Conservation (phyloP, 2,329 filamentous ascomycete species). For the Akanthomyces uredinophilus region DNA sequence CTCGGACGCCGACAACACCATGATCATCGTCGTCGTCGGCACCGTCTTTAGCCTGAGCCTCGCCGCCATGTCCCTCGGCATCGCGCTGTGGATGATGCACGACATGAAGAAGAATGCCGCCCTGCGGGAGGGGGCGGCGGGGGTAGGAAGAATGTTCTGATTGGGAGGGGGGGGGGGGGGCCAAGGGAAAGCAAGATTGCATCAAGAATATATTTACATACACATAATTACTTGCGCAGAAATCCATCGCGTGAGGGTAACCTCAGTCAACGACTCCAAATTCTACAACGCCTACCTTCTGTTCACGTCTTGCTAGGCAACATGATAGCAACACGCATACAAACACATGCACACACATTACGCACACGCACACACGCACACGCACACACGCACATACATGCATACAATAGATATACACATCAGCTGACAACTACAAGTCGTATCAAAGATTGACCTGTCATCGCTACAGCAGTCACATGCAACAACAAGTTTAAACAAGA, state of each 20-base stretch:
- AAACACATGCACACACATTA: background rate
- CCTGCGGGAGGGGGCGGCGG: background rate
- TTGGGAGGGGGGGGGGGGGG: background rate
- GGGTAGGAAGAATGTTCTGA: background rate
- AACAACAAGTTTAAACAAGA: background rate
- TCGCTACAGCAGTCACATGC: background rate
- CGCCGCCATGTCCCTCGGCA: background rate
- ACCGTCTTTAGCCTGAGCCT: constrained; percentile 21
- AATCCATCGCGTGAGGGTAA: background rate
- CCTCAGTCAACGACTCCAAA: too few species aligned
- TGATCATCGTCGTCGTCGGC: constrained; percentile 27
- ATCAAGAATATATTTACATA: background rate
- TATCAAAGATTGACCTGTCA: too few species aligned
- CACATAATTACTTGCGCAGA: background rate
- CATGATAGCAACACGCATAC: too few species aligned
- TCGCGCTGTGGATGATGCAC: constrained; percentile 11
- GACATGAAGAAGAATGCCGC: constrained; percentile 12
- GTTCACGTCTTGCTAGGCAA: background rate
- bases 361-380: too few species aligned
- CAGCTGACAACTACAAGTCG: too few species aligned
- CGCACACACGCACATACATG: background rate
- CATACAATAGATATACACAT: too few species aligned
- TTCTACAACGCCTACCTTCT: too few species aligned
- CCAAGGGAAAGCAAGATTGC: background rate
- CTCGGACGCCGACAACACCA: constrained; percentile 25